Evolutionary conservation across 352 stramenopile species (phyloP), one percentile per base, ranked within the genome.

Genomic region (Albugo laibachii): DNA sequence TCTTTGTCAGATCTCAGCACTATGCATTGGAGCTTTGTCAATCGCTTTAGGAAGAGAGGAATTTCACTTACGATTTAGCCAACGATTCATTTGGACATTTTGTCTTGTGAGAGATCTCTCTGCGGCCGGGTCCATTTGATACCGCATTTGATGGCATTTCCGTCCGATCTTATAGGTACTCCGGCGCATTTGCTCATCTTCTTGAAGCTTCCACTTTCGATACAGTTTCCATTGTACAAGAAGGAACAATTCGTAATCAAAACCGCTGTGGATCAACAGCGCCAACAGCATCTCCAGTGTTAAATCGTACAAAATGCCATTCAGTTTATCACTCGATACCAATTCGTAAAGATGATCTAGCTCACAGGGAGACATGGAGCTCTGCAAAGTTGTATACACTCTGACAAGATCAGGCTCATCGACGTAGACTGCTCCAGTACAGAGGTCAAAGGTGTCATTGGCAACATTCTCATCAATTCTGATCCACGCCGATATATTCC

Each of bases 311-410:
- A 61, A 60, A 37, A 67, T 67, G 11, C 65, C 48, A 36, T 85
- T 72, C 16, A 78, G 60, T n/a, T 52, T 62, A 8, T 8, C 24
- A 31, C 8, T 3, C 8, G 8, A 31, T 57, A 82, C 73, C 60
- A 78, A 66, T 0, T 73, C 76, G 69, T 71, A 83, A 11, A 88
- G 48, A 45, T 85, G 61, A 41, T 88, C 76, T 39, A 70, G 84
- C 48, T 88, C 76, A 39, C 64, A 71, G 11, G 76, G 70, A 80
- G 18, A 53, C 61, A 5, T 36, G 27, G 14, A 57, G 47, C 34
- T 36, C 11, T 61, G 42, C 24, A 59, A 18, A 19, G 41, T 60
- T 10, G 56, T 40, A 36, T 31, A 31, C 24, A 31, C 24, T 31
- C 24, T 31, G 55, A 42, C 8, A 18, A 15, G 1, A 36, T n/a